Conservation (phyloP, 2,329 filamentous ascomycete species). For the Ilyonectria sp. region DNA sequence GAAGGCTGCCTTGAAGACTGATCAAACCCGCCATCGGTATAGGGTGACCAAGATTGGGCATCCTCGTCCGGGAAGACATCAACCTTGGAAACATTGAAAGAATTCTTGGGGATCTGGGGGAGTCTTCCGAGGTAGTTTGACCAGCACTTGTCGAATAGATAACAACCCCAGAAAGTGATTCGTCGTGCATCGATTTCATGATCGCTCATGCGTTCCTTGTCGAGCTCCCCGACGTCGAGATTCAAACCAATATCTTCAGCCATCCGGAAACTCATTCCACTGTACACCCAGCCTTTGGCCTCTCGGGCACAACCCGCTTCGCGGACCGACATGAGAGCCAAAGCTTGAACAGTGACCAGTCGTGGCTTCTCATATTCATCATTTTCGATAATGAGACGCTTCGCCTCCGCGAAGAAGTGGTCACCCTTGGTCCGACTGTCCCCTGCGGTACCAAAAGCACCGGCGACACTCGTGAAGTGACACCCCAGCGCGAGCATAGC, state of each 20-base stretch:
- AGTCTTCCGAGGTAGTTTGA: constrained; percentile 95
- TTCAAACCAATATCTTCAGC: constrained; percentile 94
- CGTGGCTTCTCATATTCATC: constrained; percentile 94
- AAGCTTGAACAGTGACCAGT: constrained; percentile 91
- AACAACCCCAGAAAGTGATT: constrained; percentile 98
- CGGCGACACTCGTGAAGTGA: constrained; percentile 87
- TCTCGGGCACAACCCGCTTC: constrained; percentile 96
- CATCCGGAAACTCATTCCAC: constrained; percentile 98
- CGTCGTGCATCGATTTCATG: constrained; percentile 90
- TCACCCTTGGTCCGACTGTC: constrained; percentile 92
- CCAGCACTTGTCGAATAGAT: constrained; percentile 99
- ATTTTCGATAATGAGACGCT: constrained; percentile 88
- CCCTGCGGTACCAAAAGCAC: constrained; percentile 78
- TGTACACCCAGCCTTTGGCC: constrained; percentile 98
- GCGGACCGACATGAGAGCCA: constrained; percentile 95
- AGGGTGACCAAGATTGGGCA: constrained; percentile 86
- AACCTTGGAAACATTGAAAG: constrained; percentile 88
- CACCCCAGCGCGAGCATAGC: constrained; percentile 94
- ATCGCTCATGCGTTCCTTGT: constrained; percentile 76
- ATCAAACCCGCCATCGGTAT: constrained; percentile 86
- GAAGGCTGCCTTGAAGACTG: constrained; percentile 83
- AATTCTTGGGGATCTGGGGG: constrained; percentile 85
- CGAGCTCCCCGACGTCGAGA: constrained; percentile 80
- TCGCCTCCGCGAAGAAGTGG: constrained; percentile 96
- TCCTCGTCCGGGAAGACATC: constrained; percentile 95